phyloP scores from a whole-genome alignment of 306 rosid genomes.

The Prosopis cineraria region DNA sequence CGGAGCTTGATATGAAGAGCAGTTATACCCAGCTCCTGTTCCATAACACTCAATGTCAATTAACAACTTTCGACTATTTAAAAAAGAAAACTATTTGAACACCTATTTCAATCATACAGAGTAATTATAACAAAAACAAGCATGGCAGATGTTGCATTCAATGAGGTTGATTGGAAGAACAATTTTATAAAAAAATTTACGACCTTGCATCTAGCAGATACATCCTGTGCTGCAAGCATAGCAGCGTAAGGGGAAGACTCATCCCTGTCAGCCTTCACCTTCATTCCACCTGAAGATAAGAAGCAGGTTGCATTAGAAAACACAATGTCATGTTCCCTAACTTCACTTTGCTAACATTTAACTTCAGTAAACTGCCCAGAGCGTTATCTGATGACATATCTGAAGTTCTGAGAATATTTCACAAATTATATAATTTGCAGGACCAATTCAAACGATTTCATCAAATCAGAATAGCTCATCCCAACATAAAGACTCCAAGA shows the following conservation, averaged over 20 bases:
- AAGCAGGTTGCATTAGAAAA: background rate
- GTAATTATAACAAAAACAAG: background rate
- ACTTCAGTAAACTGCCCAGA: too few species aligned
- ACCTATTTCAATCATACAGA: background rate
- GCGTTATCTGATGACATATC: background rate
- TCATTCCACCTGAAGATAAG: conserved; percentile 71
- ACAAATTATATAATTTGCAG: background rate
- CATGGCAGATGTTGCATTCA: background rate
- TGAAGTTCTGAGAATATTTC: background rate
- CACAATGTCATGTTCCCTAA: background rate
- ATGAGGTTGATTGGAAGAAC: background rate
- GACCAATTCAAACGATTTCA: background rate
- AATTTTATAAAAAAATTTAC: background rate
- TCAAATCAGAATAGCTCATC: background rate
- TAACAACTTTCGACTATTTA: background rate
- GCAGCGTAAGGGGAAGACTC: conserved; percentile 90
- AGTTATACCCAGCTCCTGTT: conserved; percentile 75
- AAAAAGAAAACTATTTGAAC: background rate
- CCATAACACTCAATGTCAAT: background rate
- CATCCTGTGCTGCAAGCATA: conserved; percentile 95
- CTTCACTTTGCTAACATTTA: background rate
- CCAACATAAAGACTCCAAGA: background rate
- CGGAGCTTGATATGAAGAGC: conserved; percentile 83
- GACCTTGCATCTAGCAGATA: conserved; percentile 82
- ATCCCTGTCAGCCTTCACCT: conserved; percentile 88